Conservation (phyloP, 345 rosid species). For the Eucalyptus sp. region DNA sequence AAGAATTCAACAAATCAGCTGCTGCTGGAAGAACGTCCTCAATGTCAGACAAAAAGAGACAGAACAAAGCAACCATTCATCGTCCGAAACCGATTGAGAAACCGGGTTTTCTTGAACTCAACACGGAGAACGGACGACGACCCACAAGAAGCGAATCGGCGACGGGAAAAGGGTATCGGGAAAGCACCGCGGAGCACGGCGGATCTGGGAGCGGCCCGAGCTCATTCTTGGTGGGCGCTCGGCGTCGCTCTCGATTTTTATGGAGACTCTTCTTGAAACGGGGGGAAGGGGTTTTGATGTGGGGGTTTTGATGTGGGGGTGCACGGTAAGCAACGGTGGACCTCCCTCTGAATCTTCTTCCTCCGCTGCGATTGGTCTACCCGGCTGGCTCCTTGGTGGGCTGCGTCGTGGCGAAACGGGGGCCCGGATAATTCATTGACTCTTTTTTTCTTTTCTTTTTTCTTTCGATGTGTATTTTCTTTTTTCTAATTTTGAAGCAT, state of each 20-base stretch:
- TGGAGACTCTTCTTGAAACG: neutral
- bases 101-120: neutral
- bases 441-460: accelerated
- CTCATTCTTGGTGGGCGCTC: neutral
- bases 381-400: neutral
- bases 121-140: neutral
- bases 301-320: neutral
- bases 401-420: neutral
- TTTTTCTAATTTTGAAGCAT: neutral
- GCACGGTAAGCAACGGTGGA: neutral
- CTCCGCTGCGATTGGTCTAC: neutral
- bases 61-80: neutral
- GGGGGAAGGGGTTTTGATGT: neutral
- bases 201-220: neutral
- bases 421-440: neutral
- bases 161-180: neutral
- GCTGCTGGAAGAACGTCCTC: neutral
- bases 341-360: neutral
- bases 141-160: neutral
- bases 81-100: neutral
- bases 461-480: too few relatives aligned
- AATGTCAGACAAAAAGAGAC: neutral
- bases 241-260: neutral
- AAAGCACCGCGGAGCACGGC: neutral
- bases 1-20: neutral